Evolutionary conservation across 2,329 filamentous ascomycete species (phyloP).

Genomic region (Erysiphe pisi): DNA sequence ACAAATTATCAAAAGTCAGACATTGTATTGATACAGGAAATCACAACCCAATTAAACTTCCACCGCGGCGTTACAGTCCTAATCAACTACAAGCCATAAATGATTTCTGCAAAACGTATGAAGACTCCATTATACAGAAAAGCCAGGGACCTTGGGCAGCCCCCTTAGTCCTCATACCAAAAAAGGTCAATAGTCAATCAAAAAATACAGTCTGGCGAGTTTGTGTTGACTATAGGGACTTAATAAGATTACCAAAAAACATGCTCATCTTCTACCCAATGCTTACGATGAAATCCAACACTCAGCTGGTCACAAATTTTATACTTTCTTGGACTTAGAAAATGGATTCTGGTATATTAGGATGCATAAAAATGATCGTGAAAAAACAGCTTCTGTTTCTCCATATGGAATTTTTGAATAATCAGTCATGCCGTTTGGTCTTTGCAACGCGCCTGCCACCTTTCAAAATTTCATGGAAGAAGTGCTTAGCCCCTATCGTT

Average conservation of each 20-base stretch:
- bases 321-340: no score
- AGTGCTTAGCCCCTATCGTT: neutral
- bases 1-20: no score
- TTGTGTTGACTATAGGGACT: neutral
- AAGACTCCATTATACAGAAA: neutral
- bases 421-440: neutral
- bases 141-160: neutral
- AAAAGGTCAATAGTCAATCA: neutral
- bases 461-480: slow-evolving; percentile 27
- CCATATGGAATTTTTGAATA: neutral
- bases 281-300: slow-evolving; percentile 4
- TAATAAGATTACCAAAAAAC: neutral
- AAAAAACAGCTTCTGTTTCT: neutral
- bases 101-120: neutral
- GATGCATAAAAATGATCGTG: neutral
- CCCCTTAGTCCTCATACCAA: neutral
- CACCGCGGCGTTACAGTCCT: neutral
- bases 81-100: neutral
- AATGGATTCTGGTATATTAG: no score
- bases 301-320: neutral
- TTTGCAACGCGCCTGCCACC: no score
- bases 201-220: neutral
- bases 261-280: neutral
- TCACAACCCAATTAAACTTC: neutral
- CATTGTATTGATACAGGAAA: neutral